These are phyloP conservation scores for Sistotremastrum niveocremeum DNA, from an alignment of 768 basidiomycete species.

Conservation along the genomic window DNA sequence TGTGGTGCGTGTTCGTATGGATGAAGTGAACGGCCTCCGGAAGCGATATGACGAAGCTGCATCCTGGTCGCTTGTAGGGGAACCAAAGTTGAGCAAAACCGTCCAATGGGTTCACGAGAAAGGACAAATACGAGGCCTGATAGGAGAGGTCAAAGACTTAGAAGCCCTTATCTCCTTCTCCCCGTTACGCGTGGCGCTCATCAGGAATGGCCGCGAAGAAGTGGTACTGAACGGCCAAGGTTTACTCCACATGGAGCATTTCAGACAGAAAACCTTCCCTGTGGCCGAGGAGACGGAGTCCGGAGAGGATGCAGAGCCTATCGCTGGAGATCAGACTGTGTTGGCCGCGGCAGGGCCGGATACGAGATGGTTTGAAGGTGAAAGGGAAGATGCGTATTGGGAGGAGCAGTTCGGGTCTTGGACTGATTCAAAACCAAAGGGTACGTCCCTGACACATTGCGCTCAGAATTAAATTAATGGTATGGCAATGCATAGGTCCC, in stretches of 20 bases:
- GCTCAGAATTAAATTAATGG: neutral
- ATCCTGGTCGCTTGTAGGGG: constrained; percentile 70
- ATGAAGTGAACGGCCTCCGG: constrained; percentile 65
- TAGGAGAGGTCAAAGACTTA: constrained; percentile 48
- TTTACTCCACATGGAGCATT: constrained; percentile 96
- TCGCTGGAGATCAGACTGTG: constrained; percentile 36
- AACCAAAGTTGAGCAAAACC: constrained; percentile 49
- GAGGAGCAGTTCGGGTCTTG: constrained; percentile 79
- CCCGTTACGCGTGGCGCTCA: constrained; percentile 64
- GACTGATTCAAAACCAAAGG: constrained; percentile 93
- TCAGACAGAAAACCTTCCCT: constrained; percentile 47
- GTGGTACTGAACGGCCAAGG: constrained; percentile 82
- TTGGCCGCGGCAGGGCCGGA: constrained; percentile 19
- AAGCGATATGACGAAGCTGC: constrained; percentile 90
- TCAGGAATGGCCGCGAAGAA: constrained; percentile 65
- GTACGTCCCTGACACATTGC: constrained; percentile 24
- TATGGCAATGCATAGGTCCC: constrained; percentile 46
- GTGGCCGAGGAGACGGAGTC: constrained; percentile 22
- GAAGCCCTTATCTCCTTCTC: constrained; percentile 59
- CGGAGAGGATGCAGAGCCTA: constrained; percentile 32
- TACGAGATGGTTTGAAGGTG: constrained; percentile 75
- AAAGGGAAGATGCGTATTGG: constrained; percentile 73
- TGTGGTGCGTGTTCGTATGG: constrained; percentile 84
- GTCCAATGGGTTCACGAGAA: constrained; percentile 56
- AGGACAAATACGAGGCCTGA: constrained; percentile 47